A percentile compares a stretch with the other conserved stretches of the same genome.
phyloP scores from a whole-genome alignment of 306 rosid genomes.

The Medicago arabica region DNA sequence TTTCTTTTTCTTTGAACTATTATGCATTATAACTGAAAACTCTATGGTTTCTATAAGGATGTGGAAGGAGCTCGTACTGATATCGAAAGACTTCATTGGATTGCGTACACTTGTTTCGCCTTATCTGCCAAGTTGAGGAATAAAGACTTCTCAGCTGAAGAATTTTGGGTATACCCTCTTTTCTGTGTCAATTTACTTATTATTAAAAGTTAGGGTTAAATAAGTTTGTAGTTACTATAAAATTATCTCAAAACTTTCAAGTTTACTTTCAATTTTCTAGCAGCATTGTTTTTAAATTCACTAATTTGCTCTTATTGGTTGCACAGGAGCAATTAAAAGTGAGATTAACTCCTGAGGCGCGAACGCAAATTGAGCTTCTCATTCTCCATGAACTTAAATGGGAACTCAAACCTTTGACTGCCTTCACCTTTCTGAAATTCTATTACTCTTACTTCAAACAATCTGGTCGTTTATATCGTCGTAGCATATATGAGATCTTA shows the following conservation, averaged over 20 bases:
- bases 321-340: too few species aligned
- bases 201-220: neutral
- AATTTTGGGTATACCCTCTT: slow-evolving; percentile 17
- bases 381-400: slow-evolving; percentile 26
- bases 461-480: slow-evolving; percentile 36
- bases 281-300: neutral
- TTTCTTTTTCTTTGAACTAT: neutral
- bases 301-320: neutral
- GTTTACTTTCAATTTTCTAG: neutral
- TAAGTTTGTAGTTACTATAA: neutral
- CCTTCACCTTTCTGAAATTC: slow-evolving; percentile 34
- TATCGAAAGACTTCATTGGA: neutral
- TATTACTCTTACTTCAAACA: slow-evolving; percentile 1
- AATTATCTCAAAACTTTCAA: neutral
- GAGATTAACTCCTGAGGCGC: too few species aligned
- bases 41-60: slow-evolving; percentile 16
- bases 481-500: slow-evolving; percentile 38
- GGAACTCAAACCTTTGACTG: slow-evolving; percentile 32
- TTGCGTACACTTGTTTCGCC: slow-evolving; percentile 23
- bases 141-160: neutral
- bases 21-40: neutral
- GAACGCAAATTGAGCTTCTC: neutral
- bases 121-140: slow-evolving; percentile 37
- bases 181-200: too few species aligned
- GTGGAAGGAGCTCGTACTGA: neutral